Evolutionary conservation across 2,329 filamentous ascomycete species (phyloP).

Genomic region (Corynespora cassiicola): DNA sequence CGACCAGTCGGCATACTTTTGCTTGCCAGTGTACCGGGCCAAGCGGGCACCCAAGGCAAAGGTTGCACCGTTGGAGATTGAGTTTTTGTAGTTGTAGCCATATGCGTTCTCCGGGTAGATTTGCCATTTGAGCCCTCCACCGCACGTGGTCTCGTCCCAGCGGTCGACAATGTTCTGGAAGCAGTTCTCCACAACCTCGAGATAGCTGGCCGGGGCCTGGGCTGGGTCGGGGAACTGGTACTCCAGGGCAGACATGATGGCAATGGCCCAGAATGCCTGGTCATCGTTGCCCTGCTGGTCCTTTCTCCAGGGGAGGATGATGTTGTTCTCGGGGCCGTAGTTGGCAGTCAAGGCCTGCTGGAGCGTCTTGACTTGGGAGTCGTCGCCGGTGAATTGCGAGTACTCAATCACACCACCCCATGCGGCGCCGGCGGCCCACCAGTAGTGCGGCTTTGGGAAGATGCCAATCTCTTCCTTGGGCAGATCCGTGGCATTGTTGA

Average conservation of each 20-base stretch:
- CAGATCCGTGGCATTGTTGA: conserved; percentile 31
- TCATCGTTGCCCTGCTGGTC: conserved; percentile 72
- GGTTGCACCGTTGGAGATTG: conserved; percentile 80
- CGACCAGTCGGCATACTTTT: conserved; percentile 67
- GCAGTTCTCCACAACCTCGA: conserved; percentile 71
- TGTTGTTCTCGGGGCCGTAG: conserved; percentile 50
- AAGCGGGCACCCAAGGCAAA: conserved; percentile 82
- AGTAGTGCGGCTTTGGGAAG: conserved; percentile 53
- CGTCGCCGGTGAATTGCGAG: conserved; percentile 54
- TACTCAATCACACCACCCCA: conserved; percentile 52
- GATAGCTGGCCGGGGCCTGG: conserved; percentile 58
- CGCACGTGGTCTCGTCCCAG: conserved; percentile 73
- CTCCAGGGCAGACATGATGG: conserved; percentile 72
- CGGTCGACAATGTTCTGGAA: conserved; percentile 74
- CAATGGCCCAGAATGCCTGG: conserved; percentile 76
- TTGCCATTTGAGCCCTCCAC: conserved; percentile 81
- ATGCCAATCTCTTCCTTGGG: conserved; percentile 44
- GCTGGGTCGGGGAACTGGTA: conserved; percentile 68
- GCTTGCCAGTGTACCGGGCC: conserved; percentile 71
- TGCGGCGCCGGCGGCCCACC: conserved; percentile 53
- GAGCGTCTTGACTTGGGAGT: conserved; percentile 49
- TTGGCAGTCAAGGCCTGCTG: conserved; percentile 52
- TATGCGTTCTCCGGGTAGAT: conserved; percentile 75
- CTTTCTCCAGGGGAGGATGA: conserved; percentile 51
- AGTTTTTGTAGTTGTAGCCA: conserved; percentile 84